A percentile compares a stretch with the other conserved stretches of the same genome.
These are phyloP conservation scores for Paramecium primaurelia DNA, from an alignment of 73 alveolate genomes.

Conservation along the genomic window DNA sequence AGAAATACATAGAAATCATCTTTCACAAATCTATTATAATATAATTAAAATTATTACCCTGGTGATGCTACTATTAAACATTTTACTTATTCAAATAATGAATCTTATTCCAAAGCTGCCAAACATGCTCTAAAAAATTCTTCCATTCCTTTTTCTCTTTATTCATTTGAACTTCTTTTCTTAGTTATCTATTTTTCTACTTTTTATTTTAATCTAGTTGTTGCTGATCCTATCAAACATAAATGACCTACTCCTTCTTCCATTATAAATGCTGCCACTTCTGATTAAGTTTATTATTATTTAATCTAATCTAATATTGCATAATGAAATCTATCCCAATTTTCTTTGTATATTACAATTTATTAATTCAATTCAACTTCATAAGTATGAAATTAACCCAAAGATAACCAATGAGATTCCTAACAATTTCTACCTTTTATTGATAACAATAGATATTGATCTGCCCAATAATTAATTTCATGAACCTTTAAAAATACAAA, in stretches of 20 bases:
- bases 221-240: conserved; percentile 38
- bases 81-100: conserved; percentile 31
- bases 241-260: conserved; percentile 54
- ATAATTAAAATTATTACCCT: not conserved
- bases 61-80: conserved; percentile 56
- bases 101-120: conserved; percentile 4
- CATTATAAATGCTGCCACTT: conserved; percentile 55
- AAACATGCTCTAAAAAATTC: conserved; percentile 48
- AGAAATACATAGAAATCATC: not conserved
- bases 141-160: conserved; percentile 41
- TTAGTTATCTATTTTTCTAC: conserved; percentile 43
- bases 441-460: conserved; percentile 23
- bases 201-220: conserved; percentile 35
- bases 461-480: conserved; percentile 52
- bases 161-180: conserved; percentile 14
- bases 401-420: conserved; percentile 42
- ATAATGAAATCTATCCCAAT: conserved; percentile 59
- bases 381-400: conserved; percentile 48
- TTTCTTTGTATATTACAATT: not conserved
- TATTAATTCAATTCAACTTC: conserved; percentile 45
- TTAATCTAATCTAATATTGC: conserved; percentile 24
- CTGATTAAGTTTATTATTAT: not conserved
- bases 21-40: not conserved
- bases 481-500: conserved; percentile 41
- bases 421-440: conserved; percentile 49